Base-by-base conservation (phyloP, 2,329 filamentous ascomycete species). In the Ophiostoma ips region DNA sequence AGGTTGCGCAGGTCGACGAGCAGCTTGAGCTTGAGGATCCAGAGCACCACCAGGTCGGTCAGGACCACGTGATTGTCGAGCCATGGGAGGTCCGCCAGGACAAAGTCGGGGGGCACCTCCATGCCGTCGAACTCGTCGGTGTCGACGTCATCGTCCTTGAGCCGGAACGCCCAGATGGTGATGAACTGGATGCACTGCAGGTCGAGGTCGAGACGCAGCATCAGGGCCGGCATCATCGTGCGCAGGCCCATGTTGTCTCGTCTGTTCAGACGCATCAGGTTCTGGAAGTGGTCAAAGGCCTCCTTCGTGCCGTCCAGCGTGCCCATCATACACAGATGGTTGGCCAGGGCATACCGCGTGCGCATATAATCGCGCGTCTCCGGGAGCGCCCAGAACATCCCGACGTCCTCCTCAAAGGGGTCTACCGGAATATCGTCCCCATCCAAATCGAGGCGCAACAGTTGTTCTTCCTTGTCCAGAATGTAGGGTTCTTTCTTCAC, bases 101-200 rank as follows among this genome's bases (percentile, higher is more conserved):
- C 37, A 21, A 13, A 16, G 3, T 40, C 18, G 37, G 19, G 21
- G 11, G 18, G 37, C 37, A 9, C 18, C 10, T 12, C 13, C 13
- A 12, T 4, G 8, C 12, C 19, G 7, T 18, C 19, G 11, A 11
- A 16, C 2, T 24, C 18, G 12, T 24, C 3, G 40, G n/a, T 18
- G 9, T 46, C 30, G 3, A 58, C 45, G n/a, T 53, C 33, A 5
- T 52, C 59, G 1, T 53, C 54, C 1, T 58, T 61, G 5, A 4
- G 24, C 24, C 8, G 24, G 8, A 5, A 8, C 10, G 53, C 58
- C 62, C 62, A 73, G 70, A 67, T 73, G 58, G 71, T 73, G 56
- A 71, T 33, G 50, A 72, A 72, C 55, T 71, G 66, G 55, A 71
- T 72, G 57, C 61, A 63, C 38, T 63, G 61, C 50, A 66, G 63